A percentile compares a stretch with the other conserved stretches of the same genome.
phyloP scores from a whole-genome alignment of 2,329 filamentous ascomycete species.

The Penicillium palitans region DNA sequence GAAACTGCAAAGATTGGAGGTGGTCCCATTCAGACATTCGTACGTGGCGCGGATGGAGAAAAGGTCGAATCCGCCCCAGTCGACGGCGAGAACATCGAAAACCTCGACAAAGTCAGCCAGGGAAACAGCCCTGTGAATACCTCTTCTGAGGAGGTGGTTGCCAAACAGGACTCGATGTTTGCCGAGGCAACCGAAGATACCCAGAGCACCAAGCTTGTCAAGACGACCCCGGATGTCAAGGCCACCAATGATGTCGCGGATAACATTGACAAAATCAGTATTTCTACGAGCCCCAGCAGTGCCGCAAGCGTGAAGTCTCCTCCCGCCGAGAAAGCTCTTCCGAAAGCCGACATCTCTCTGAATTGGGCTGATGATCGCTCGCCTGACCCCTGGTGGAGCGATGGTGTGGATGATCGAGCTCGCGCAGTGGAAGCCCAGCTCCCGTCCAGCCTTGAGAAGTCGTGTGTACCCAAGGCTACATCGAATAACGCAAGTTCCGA shows the following conservation, averaged over 20 bases:
- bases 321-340: neutral
- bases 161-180: too few species aligned
- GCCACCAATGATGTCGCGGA: neutral
- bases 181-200: neutral
- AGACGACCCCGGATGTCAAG: slow-evolving; percentile 6
- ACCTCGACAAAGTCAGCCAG: neutral
- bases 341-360: neutral
- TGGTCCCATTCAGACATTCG: slow-evolving; percentile 1
- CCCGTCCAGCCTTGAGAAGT: slow-evolving; percentile 68
- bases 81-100: neutral
- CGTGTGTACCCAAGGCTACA: slow-evolving; percentile 27
- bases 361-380: neutral
- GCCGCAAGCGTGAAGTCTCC: neutral
- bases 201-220: neutral
- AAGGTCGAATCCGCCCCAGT: slow-evolving; percentile 11
- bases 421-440: slow-evolving; percentile 69
- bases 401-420: slow-evolving; percentile 28
- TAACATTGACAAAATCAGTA: slow-evolving; percentile 7
- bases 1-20: neutral
- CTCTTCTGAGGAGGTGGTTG: neutral
- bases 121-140: neutral
- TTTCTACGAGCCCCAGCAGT: slow-evolving; percentile 3
- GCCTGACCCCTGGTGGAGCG: neutral
- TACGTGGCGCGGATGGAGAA: slow-evolving; percentile 11
- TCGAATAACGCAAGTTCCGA: neutral